Conservation (phyloP, 768 basidiomycete species). For the Candolleomyces eurysporus region DNA sequence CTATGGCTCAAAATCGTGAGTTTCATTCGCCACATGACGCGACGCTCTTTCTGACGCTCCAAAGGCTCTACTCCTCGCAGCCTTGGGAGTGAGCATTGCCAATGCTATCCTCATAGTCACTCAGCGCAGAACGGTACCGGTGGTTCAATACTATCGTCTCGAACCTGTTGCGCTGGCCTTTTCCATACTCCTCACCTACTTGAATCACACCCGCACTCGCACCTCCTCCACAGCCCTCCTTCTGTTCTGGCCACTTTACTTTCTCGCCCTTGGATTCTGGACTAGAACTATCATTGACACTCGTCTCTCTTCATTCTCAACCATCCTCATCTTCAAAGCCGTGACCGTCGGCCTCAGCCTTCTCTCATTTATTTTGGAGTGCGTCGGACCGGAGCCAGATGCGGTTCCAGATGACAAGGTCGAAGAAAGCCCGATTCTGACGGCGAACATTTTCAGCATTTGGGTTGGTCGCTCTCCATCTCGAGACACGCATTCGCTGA, state of each 20-base stretch:
- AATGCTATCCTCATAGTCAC: conserved; percentile 39
- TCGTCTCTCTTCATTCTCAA: conserved; percentile 26
- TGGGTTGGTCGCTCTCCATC: conserved; percentile 42
- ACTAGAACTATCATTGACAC: conserved; percentile 49
- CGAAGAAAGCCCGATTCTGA: conserved; percentile 67
- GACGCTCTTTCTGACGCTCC: conserved; percentile 2
- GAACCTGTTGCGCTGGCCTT: conserved; percentile 54
- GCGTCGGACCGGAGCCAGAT: conserved; percentile 61
- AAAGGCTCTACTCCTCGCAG: conserved; percentile 48
- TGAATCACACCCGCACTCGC: conserved; percentile 70
- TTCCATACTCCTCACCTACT: conserved; percentile 51
- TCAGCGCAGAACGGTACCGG: conserved; percentile 35
- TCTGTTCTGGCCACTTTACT: conserved; percentile 79
- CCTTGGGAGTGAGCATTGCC: conserved; percentile 44
- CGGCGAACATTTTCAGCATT: conserved; percentile 78
- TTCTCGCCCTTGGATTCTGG: conserved; percentile 49
- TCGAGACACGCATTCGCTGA: not conserved
- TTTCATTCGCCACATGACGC: conserved; percentile 7
- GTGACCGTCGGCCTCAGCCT: conserved; percentile 43
- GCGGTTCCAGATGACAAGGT: conserved; percentile 27
- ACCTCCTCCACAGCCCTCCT: conserved; percentile 72
- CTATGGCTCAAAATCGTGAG: conserved; percentile 69
- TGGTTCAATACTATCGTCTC: conserved; percentile 52
- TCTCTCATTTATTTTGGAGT: conserved; percentile 63
- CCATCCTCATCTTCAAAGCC: conserved; percentile 46